Base-by-base conservation (phyloP, 257 asterid genomes). In the Apocynum venetum region DNA sequence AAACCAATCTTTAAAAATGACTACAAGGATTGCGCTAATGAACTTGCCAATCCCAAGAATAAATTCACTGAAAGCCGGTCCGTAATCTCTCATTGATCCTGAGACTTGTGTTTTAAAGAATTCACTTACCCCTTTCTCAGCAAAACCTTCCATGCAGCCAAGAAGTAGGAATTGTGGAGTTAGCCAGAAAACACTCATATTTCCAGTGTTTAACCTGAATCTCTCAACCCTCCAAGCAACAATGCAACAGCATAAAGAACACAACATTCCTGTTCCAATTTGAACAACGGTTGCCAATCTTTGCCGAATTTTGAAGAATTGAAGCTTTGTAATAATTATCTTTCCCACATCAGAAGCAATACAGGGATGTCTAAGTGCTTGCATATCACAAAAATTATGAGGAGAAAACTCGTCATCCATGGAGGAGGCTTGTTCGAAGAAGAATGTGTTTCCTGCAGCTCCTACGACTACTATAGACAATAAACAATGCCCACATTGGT, bases 401-500 rank as follows among this genome's bases (percentile, higher is more conserved):
- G 0, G 3, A 47, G 17, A n/a, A 44, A 8, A 9, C 11, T n/a
- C 11, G 0, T 14, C 17, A 20, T 69, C 20, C 35, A 73, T 68
- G 35, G 1, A 19, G 53, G 4, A 25, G 41, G 77, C 77, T 61
- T 82, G 82, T 78, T 74, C 65, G 10, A 77, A 55, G 51, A 82
- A 82, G 31, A 25, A 25, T 25, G 31, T 25, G 31, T 25, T 25
- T 25, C 31, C 31, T 25, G 31, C 31, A 25, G 31, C 31, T 25
- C 31, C 31, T 25, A 25, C 31, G 31, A 25, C 31, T n/a, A 25
- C 31, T 25, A 25, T 25, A 25, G 31, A 25, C 31, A 25, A 25
- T 25, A 25, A 25, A 25, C 31, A 25, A 25, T 25, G 31, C 31
- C 31, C 31, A 25, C 31, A 25, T 25, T 25, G 31, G 31, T 25